Percentiles rank a stretch among this genome's conserved stretches.
Conservation (phyloP, 306 rosid species). For the Cyamopsis tetragonoloba region DNA sequence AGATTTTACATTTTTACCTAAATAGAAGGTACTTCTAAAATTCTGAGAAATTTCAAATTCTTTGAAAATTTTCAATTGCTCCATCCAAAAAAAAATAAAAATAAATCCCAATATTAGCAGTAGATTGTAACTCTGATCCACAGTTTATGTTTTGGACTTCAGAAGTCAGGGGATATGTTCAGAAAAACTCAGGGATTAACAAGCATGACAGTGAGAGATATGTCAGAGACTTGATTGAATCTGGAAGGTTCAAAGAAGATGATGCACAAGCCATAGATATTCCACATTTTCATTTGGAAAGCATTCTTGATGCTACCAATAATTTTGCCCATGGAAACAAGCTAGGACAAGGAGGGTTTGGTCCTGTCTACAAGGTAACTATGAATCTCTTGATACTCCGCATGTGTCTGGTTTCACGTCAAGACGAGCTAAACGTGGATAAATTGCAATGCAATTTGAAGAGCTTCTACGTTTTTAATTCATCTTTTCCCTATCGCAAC, state of each 20-base stretch:
- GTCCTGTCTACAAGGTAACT: slow-evolving; percentile 68
- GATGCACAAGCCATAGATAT: slow-evolving; percentile 57
- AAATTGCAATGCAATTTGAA: too few relatives aligned
- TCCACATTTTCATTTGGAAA: slow-evolving; percentile 61
- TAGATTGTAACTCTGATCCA: not conserved
- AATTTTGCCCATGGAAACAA: slow-evolving; percentile 56
- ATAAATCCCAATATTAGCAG: not conserved
- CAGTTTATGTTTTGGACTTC: slow-evolving; percentile 37
- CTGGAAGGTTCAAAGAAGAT: slow-evolving; percentile 50
- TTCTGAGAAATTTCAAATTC: too few relatives aligned
- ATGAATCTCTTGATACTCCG: not conserved
- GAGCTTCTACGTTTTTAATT: too few relatives aligned
- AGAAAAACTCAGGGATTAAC: slow-evolving; percentile 43
- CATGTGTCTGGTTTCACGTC: too few relatives aligned
- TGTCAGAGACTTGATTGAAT: slow-evolving; percentile 54
- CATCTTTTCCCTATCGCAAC: too few relatives aligned
- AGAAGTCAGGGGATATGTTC: slow-evolving; percentile 45
- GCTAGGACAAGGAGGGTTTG: slow-evolving; percentile 84
- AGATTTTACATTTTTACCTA: too few relatives aligned
- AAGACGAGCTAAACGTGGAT: too few relatives aligned
- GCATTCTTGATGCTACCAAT: slow-evolving; percentile 52
- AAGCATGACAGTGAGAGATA: slow-evolving; percentile 44
- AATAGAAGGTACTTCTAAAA: too few relatives aligned
- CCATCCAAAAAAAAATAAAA: too few relatives aligned
- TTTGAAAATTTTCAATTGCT: too few relatives aligned